Base-by-base conservation (phyloP, 225 moss, liverwort and hornwort species). In the Pleurozium schreberi region DNA sequence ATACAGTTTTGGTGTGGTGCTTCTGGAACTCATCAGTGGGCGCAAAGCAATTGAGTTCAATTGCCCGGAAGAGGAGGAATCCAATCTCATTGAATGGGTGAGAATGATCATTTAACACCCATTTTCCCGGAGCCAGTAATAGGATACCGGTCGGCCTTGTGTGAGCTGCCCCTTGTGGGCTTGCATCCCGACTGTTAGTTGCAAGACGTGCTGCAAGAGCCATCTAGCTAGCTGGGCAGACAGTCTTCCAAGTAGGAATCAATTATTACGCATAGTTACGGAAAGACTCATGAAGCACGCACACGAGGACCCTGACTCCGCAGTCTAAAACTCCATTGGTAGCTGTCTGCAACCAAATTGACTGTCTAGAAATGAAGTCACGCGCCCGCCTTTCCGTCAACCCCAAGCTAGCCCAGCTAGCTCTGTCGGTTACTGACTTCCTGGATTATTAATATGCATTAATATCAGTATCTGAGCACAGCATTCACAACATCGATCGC, bases 81-180 rank as follows among this genome's bases (percentile, higher is more conserved):
- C 83, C 64, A 93, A 93, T 47, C 58, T 95, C 36, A 84, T 93
- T 60, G 93, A 93, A 85, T 95, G 92, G 91, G 93, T 94, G 80
- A 91, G 90, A 14, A 63, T 30, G 31, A 18, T 47, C 36, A 28
- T 38, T 43, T 25, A 2, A 45, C 49, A 34, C 50, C 50, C 64
- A 26, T 18, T 70, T 87, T 58, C 34, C 47, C 8, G 20, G 28
- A 61, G 73, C 42, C 31, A n/a, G 4, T 62, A n/a, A n/a, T n/a
- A 25, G 25, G 36, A 55, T 55, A 25, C 6, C n/a, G n/a, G n/a
- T n/a, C n/a, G n/a, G n/a, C n/a, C 55, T 15, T 10, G 0, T 12
- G 15, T 23, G 53, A 77, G 23, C 9, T 36, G 53, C 76, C 52
- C 1, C n/a, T n/a, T 23, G 53, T 13, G 6, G 23, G 4, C 75